These are phyloP conservation scores for Fonsecaea erecta DNA, from an alignment of 2,329 filamentous ascomycete genomes.

Conservation along the genomic window DNA sequence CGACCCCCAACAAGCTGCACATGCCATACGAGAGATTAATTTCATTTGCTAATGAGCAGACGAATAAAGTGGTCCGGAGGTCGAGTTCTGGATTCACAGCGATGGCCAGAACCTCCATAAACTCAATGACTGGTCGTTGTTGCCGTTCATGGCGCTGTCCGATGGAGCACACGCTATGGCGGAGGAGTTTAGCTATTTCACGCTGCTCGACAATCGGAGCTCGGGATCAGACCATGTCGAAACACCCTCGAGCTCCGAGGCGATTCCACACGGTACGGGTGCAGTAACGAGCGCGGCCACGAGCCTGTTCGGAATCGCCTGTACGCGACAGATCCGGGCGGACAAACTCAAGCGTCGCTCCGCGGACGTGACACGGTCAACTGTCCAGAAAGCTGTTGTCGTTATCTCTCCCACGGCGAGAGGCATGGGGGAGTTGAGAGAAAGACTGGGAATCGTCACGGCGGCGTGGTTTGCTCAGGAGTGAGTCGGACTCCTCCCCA, in stretches of 20 bases:
- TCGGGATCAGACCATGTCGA: not conserved
- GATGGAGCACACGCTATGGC: conserved; percentile 93
- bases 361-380: conserved; percentile 91
- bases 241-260: not conserved
- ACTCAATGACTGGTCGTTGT: conserved; percentile 85
- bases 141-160: conserved; percentile 96
- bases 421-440: conserved; percentile 85
- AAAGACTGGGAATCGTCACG: conserved; percentile 87
- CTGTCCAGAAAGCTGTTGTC: conserved; percentile 96
- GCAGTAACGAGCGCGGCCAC: conserved; percentile 53
- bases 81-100: conserved; percentile 86
- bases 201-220: conserved; percentile 64
- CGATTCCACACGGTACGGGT: not conserved
- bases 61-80: conserved; percentile 75
- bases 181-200: conserved; percentile 99
- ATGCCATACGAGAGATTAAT: not conserved
- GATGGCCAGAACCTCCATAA: conserved; percentile 77
- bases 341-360: conserved; percentile 76
- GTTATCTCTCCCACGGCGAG: conserved; percentile 91
- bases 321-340: conserved; percentile 87
- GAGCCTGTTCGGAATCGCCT: conserved; percentile 93
- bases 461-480: conserved; percentile 94
- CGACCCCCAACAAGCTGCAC: not conserved
- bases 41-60: conserved; percentile 13
- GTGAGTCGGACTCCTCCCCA: conserved; percentile 47